A percentile compares a stretch with the other conserved stretches of the same genome.
Evolutionary conservation across 257 asterid genomes (phyloP).

Genomic region (Phtheirospermum japonicum): DNA sequence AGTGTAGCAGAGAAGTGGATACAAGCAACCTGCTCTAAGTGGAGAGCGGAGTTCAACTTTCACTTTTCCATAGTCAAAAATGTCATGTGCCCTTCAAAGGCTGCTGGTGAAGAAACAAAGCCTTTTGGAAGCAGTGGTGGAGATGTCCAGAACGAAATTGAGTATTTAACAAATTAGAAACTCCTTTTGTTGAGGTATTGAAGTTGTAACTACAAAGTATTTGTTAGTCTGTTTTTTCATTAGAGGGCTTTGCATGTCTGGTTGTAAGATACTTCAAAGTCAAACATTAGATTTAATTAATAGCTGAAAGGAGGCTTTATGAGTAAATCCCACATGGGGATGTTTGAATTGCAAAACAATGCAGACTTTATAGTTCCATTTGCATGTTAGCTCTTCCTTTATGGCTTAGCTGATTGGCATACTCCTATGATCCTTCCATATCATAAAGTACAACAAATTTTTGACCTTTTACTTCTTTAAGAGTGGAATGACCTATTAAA

Average conservation of each 20-base stretch:
- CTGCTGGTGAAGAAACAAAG: conserved; percentile 22
- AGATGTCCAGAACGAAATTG: conserved; percentile 30
- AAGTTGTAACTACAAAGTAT: background rate
- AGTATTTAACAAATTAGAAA: conserved; percentile 28
- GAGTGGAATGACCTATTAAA: background rate
- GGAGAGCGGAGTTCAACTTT: conserved; percentile 70
- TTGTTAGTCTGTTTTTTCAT: background rate
- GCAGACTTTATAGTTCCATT: background rate
- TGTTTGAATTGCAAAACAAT: background rate
- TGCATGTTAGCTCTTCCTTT: background rate
- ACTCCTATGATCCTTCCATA: no score
- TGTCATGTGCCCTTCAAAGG: conserved; percentile 46
- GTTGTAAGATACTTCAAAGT: no score
- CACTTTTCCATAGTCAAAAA: conserved; percentile 68
- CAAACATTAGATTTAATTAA: no score
- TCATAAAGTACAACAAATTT: no score
- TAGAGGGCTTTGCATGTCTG: background rate
- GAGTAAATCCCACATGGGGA: no score
- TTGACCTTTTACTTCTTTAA: no score
- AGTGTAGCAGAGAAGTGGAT: conserved; percentile 86
- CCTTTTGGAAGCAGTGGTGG: conserved; percentile 31
- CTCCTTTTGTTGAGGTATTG: background rate
- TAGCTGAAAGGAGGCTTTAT: no score
- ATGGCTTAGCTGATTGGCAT: no score
- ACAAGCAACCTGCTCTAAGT: conserved; percentile 64